Evolutionary conservation across 106 monocot species (phyloP).

Genomic region (Iris macrosiphon): DNA sequence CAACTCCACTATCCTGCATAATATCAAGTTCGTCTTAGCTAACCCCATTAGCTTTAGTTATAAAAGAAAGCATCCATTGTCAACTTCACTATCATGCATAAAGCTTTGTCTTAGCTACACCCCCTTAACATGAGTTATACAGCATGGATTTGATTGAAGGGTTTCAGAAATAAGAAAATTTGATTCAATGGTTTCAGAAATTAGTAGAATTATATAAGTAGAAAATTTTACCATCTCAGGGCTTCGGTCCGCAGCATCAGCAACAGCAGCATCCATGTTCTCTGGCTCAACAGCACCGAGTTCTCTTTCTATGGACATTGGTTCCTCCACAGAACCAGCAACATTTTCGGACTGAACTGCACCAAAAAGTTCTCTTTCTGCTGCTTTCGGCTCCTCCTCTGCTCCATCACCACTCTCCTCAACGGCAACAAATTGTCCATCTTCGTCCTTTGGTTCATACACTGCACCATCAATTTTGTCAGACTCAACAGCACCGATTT

Average conservation of each 20-base stretch:
- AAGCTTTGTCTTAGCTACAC: background rate
- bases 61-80: background rate
- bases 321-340: background rate
- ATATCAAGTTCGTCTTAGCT: background rate
- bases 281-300: background rate
- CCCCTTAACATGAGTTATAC: no score
- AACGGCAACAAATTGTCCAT: background rate
- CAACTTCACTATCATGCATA: background rate
- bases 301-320: background rate
- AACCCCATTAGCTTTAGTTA: background rate
- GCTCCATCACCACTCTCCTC: background rate
- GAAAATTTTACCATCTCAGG: background rate
- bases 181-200: background rate
- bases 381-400: conserved; percentile 1
- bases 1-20: background rate
- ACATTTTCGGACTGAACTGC: background rate
- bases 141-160: background rate
- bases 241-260: background rate
- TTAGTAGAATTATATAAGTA: background rate
- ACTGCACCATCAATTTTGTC: background rate
- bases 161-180: background rate
- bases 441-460: background rate
- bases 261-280: conserved; percentile 1
- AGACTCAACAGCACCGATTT: background rate
- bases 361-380: background rate